These are phyloP conservation scores for Debaryomyces coudertii DNA, from an alignment of 1,139 yeast species.

Conservation along the genomic window DNA sequence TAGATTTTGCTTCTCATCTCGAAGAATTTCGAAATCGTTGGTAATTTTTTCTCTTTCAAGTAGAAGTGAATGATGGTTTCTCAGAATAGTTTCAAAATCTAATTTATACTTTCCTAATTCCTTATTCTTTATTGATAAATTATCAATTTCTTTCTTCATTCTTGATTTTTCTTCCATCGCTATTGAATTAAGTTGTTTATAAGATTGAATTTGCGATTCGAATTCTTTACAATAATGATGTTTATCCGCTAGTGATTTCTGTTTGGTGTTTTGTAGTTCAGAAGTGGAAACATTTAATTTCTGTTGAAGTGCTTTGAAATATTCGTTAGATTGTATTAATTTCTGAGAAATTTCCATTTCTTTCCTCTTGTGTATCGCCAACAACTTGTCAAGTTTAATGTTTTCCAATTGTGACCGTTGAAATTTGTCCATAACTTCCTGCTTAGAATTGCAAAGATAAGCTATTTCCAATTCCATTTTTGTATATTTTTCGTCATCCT, in stretches of 20 bases:
- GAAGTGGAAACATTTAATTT: not conserved
- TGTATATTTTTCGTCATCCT: not conserved
- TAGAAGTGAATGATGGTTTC: not conserved
- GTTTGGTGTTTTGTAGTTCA: not conserved
- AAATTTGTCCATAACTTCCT: not conserved
- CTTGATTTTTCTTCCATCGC: conserved; percentile 6
- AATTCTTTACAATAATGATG: not conserved
- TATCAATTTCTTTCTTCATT: conserved; percentile 2
- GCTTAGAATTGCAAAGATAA: not conserved
- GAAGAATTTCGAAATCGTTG: not conserved
- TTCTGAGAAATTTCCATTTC: not conserved
- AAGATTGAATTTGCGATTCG: conserved; percentile 6
- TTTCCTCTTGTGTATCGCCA: not conserved
- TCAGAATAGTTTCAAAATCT: conserved; percentile 2
- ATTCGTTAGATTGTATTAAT: not conserved
- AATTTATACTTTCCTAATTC: conserved; percentile 1
- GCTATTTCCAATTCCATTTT: not conserved
- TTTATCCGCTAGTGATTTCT: not conserved
- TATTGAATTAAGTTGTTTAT: conserved; percentile 3
- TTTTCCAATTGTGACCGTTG: not conserved
- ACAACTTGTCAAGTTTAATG: not conserved
- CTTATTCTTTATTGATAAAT: not conserved
- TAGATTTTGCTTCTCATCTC: not conserved
- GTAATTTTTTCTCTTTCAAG: not conserved
- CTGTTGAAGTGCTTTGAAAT: not conserved